Base-by-base conservation (phyloP, 2,329 filamentous ascomycete species). In the Neonectria ditissima region DNA sequence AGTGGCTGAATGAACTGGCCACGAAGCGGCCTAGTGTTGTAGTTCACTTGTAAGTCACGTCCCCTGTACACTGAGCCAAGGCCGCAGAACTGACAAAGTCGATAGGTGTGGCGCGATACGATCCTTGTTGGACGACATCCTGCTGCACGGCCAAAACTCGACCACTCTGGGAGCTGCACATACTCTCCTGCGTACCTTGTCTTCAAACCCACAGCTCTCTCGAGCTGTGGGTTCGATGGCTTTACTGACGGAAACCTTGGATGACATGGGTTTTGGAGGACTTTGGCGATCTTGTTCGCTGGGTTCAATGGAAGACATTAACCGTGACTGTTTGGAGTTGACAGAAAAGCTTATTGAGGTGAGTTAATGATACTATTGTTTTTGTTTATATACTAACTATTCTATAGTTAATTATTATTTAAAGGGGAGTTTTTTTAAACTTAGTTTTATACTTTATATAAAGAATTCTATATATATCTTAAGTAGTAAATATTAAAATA, bases 331-430 rank as follows among this genome's bases (percentile, higher is more conserved):
- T 69, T 83, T 87, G 58, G 77, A 78, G 48, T 74, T 89, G 48
- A 89, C 86, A 2, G 87, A 88, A 73, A 87, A 84, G 75, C 78
- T 90, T 34, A 89, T 89, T 67, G 86, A 89, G 81, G 86, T 88
- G 73, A 75, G 81, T 59, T 22, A 22, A n/a, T 20, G 16, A 3
- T 32, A 9, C 9, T 24, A 14, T 16, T 43, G 16, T n/a, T 22
- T 37, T 11, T 20, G 18, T 37, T 52, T 53, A 41, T 24, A 47
- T 45, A 30, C 34, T 61, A 56, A 62, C 41, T 18, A 34, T 44
- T 32, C 7, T 44, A 16, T 30, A 59, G 56, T 20, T 59, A n/a
- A 59, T 59, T 53, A 59, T 59, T 45, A 59, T 59, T 55, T 53
- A 62, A 51, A 26, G 30, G 16, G 39, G 39, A 53, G 47, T 37